Conservation (phyloP, 2,329 filamentous ascomycete species). For the Colletotrichum incanum region DNA sequence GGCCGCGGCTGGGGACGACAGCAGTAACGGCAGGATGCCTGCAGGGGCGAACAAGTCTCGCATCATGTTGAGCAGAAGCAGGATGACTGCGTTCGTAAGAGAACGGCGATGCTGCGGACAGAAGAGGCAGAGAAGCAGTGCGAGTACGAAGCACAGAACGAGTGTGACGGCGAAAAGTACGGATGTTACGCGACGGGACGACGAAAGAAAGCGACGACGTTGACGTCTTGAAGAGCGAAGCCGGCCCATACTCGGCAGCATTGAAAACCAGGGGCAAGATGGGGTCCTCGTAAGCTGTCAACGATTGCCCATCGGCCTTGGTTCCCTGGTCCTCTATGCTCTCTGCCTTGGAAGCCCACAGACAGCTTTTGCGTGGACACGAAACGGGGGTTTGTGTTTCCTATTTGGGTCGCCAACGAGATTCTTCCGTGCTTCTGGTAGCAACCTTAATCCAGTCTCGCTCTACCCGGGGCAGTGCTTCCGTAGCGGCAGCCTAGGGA, state of each 20-base stretch:
- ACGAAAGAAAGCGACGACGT: slow-evolving; percentile 5
- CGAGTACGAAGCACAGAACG: slow-evolving; percentile 10
- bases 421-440: slow-evolving; percentile 33
- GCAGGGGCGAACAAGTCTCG: slow-evolving; percentile 39
- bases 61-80: slow-evolving; percentile 40
- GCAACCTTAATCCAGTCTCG: slow-evolving; percentile 20
- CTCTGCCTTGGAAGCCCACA: slow-evolving; percentile 25
- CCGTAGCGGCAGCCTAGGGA: background rate
- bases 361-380: slow-evolving; percentile 22
- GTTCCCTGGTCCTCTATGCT: slow-evolving; percentile 16
- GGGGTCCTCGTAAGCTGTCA: slow-evolving; percentile 27
- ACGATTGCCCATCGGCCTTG: slow-evolving; percentile 11
- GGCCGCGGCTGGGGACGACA: slow-evolving; percentile 51
- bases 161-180: slow-evolving; percentile 18
- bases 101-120: slow-evolving; percentile 6
- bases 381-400: slow-evolving; percentile 25
- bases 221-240: slow-evolving; percentile 28
- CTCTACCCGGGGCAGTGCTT: slow-evolving; percentile 22
- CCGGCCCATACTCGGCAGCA: slow-evolving; percentile 29
- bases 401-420: slow-evolving; percentile 27
- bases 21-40: slow-evolving; percentile 38
- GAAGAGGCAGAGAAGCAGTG: slow-evolving; percentile 10
- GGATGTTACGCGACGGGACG: background rate
- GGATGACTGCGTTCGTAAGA: slow-evolving; percentile 9
- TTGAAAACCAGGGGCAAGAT: slow-evolving; percentile 15